phyloP scores from a whole-genome alignment of 768 basidiomycete species.

The Austroboletus festivus region DNA sequence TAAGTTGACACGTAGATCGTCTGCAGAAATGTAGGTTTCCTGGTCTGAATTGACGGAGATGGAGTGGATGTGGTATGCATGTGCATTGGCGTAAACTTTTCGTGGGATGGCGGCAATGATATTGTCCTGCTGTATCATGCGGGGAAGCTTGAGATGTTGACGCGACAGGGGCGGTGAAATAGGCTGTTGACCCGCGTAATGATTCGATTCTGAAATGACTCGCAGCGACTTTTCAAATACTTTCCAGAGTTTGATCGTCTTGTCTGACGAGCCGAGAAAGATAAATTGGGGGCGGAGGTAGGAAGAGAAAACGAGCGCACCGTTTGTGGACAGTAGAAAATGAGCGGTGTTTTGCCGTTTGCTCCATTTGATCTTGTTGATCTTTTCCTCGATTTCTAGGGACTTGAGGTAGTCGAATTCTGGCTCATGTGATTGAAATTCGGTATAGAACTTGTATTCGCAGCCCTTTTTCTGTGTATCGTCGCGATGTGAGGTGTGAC shows the following conservation, averaged over 20 bases:
- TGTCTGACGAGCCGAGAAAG: conserved; percentile 56
- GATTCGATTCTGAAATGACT: conserved; percentile 96
- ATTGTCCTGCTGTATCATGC: conserved; percentile 92
- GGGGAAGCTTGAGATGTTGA: conserved; percentile 78
- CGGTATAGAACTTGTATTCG: conserved; percentile 99
- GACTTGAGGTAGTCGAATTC: conserved; percentile 99
- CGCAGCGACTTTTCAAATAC: conserved; percentile 98
- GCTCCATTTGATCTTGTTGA: conserved; percentile 99
- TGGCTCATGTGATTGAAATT: conserved; percentile 99
- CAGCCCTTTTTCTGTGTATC: conserved; percentile 95
- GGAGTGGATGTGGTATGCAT: conserved; percentile 99
- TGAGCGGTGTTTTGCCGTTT: conserved; percentile 96
- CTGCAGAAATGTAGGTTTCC: conserved; percentile 99
- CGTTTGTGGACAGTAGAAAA: conserved; percentile 95
- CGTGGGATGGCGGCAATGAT: conserved; percentile 98
- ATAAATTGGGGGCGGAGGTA: neutral
- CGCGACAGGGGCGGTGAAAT: conserved; percentile 57
- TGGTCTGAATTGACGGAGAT: conserved; percentile 99
- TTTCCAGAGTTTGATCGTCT: conserved; percentile 99
- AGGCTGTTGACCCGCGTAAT: conserved; percentile 73
- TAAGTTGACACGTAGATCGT: conserved; percentile 94
- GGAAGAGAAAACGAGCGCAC: conserved; percentile 40
- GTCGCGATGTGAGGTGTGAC: conserved; percentile 14
- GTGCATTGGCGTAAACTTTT: conserved; percentile 98
- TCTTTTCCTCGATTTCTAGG: conserved; percentile 99